Evolutionary conservation across 768 basidiomycete species (phyloP), one percentile per base, ranked within the genome.

Genomic region (Russula brevipes): DNA sequence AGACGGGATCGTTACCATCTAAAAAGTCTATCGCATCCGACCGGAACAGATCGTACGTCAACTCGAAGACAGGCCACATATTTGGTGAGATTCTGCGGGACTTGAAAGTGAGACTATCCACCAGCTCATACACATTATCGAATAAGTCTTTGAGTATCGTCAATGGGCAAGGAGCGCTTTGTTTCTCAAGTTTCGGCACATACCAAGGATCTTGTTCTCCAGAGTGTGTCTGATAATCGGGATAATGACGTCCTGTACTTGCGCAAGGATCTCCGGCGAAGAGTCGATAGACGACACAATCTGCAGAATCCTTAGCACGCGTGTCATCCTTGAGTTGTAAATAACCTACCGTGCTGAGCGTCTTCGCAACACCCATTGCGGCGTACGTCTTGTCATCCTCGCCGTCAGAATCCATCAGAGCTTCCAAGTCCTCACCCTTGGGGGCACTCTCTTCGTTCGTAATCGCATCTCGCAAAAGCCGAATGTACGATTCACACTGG

Each of bases 51-150:
- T 80, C 80, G 74, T 92, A 93, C 0, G 89, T 94, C 66, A 85
- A 74, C 75, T 94, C 91, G 65, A 91, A 91, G 41, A 95, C 80
- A 10, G 84, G 86, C 94, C 93, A 95, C 87, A 95, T 87, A 68
- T 79, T 82, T 0, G 89, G 85, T 44, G 89, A 84, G 69, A 96
- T 86, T 58, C 80, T 73, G 65, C 85, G 83, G 60, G 88, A 80
- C 73, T 86, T 90, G 81, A 91, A 95, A 0, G 91, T 91, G 61
- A 95, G 76, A 65, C 80, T 88, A 69, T 95, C 94, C 54, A 92
- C 83, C 56, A 95, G 76, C 66, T 93, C 91, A 72, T 87, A 94
- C 78, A 90, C 84, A 71, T 91, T 89, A 74, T 94, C 92, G 70
- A 91, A 87, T 47, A 95, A 76, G 70, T 96, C 93, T 91, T 69